These are phyloP conservation scores for Schizonepeta tenuifolia DNA, from an alignment of 257 asterid species.

Conservation along the genomic window DNA sequence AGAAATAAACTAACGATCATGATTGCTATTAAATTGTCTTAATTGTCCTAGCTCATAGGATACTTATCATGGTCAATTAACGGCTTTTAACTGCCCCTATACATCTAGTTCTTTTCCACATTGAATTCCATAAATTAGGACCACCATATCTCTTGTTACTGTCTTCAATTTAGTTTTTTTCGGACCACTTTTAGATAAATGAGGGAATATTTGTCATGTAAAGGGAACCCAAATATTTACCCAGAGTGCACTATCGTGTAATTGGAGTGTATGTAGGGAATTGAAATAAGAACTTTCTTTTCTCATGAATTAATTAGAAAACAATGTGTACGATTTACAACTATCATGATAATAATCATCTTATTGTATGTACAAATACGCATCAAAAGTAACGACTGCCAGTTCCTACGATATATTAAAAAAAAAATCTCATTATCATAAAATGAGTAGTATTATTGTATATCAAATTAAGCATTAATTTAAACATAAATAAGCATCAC, in stretches of 20 bases:
- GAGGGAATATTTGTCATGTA: background rate
- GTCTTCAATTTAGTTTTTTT: background rate
- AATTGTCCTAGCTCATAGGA: background rate
- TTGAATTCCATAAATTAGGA: constrained; percentile 27
- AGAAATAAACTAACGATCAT: constrained; percentile 1
- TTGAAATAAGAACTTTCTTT: too few species aligned
- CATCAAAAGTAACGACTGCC: too few species aligned
- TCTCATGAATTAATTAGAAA: too few species aligned
- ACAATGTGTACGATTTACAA: too few species aligned
- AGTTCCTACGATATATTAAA: too few species aligned
- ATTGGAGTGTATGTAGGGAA: too few species aligned
- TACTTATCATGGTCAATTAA: constrained; percentile 18
- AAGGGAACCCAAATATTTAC: background rate
- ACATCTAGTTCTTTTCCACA: background rate
- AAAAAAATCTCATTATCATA: too few species aligned
- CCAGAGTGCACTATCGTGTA: background rate
- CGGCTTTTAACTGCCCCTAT: constrained; percentile 31
- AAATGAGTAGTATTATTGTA: too few species aligned
- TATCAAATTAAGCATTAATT: too few species aligned
- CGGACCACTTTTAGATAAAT: constrained; percentile 27
- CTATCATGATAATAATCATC: too few species aligned
- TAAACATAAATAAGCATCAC: too few species aligned
- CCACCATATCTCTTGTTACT: constrained; percentile 14
- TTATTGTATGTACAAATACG: too few species aligned
- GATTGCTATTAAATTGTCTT: constrained; percentile 28